Evolutionary conservation across 139 green algal genomes (phyloP).

Genomic region (Choricystis sp.): DNA sequence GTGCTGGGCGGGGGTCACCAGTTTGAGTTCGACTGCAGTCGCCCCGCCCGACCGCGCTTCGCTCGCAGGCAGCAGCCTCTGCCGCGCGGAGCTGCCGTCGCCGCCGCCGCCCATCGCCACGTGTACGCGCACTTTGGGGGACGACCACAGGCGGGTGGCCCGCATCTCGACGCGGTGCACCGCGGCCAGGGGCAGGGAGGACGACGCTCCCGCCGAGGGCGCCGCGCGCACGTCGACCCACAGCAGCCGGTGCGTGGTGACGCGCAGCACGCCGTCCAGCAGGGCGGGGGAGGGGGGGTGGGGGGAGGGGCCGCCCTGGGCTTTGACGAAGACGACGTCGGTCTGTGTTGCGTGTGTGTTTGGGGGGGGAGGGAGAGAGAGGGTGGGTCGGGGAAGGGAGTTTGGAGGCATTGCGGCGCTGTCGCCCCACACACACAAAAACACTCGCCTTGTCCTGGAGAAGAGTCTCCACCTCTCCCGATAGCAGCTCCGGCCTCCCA

Average conservation of each 20-base stretch:
- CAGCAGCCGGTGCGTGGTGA: constrained; percentile 29
- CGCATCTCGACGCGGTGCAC: background rate
- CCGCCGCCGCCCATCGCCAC: background rate
- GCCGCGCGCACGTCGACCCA: constrained; percentile 23
- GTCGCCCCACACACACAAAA: background rate
- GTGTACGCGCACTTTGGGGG: background rate
- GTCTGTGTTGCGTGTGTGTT: background rate
- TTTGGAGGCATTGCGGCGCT: too few species aligned
- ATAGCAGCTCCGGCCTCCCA: constrained; percentile 34
- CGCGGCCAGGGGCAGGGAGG: constrained; percentile 11
- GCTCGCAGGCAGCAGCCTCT: too few species aligned
- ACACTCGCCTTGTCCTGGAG: constrained; percentile 37
- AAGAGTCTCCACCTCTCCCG: constrained; percentile 37
- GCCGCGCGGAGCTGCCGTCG: too few species aligned
- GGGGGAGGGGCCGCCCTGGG: too few species aligned
- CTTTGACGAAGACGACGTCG: background rate
- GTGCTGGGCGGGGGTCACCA: too few species aligned
- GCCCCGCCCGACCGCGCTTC: too few species aligned
- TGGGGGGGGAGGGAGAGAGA: background rate
- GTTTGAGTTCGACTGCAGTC: too few species aligned
- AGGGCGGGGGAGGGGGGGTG: background rate
- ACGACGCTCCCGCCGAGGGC: constrained; percentile 3
- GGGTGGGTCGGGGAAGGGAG: background rate
- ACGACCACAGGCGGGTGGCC: background rate
- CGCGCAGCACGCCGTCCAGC: constrained; percentile 25